These are phyloP conservation scores for Calvatia gigantea DNA, from an alignment of 768 basidiomycete genomes.

Conservation along the genomic window DNA sequence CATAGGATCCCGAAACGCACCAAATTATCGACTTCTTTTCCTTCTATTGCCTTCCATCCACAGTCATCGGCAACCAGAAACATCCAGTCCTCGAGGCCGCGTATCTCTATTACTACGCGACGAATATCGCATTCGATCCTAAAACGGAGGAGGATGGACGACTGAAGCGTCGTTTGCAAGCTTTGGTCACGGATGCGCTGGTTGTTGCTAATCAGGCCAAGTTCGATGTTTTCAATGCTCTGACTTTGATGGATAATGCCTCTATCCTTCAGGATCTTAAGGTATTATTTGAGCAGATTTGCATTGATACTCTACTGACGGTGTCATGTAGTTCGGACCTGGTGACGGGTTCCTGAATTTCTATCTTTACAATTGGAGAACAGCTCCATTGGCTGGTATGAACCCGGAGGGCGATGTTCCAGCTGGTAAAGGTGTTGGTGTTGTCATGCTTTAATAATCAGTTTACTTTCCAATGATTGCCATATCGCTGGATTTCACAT, in stretches of 20 bases:
- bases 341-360: slow-evolving; percentile 92
- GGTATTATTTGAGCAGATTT: slow-evolving; percentile 37
- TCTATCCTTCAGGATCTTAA: slow-evolving; percentile 79
- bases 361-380: slow-evolving; percentile 95
- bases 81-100: slow-evolving; percentile 82
- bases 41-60: slow-evolving; percentile 95
- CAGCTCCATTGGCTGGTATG: slow-evolving; percentile 73
- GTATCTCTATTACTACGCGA: slow-evolving; percentile 95
- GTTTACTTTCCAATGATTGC: background rate
- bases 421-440: slow-evolving; percentile 82
- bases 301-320: background rate
- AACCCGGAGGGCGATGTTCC: slow-evolving; percentile 42
- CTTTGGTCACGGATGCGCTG: slow-evolving; percentile 76
- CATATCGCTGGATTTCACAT: background rate
- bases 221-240: slow-evolving; percentile 95
- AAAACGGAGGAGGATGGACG: slow-evolving; percentile 57
- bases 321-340: slow-evolving; percentile 68
- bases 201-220: slow-evolving; percentile 77
- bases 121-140: slow-evolving; percentile 64
- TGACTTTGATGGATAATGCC: slow-evolving; percentile 94
- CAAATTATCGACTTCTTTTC: slow-evolving; percentile 95
- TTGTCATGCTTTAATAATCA: slow-evolving; percentile 78
- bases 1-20: slow-evolving; percentile 75
- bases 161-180: slow-evolving; percentile 66
- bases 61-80: slow-evolving; percentile 77